These are phyloP conservation scores for Linanthus parryae DNA, from an alignment of 148 eudicot genomes.

Conservation along the genomic window DNA sequence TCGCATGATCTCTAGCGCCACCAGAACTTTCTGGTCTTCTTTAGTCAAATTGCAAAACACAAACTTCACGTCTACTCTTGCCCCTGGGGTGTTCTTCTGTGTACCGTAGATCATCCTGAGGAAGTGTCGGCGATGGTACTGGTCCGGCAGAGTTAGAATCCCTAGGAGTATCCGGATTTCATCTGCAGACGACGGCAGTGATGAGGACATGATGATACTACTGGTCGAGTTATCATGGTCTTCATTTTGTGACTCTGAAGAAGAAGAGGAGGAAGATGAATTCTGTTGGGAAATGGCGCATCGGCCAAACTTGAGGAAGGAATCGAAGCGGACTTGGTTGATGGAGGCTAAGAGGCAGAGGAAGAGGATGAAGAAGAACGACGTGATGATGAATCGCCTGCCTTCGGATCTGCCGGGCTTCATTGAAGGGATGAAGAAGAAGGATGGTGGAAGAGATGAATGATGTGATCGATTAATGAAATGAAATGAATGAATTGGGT, in stretches of 20 bases:
- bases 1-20: slow-evolving; percentile 83
- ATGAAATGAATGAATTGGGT: no score
- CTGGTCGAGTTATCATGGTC: no score
- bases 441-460: no score
- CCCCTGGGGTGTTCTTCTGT: slow-evolving; percentile 39
- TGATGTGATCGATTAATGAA: no score
- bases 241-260: slow-evolving; percentile 8
- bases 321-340: slow-evolving; percentile 47
- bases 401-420: slow-evolving; percentile 27
- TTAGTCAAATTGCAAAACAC: slow-evolving; percentile 87
- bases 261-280: background rate
- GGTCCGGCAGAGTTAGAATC: slow-evolving; percentile 75
- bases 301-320: slow-evolving; percentile 28
- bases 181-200: slow-evolving; percentile 10
- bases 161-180: slow-evolving; percentile 75
- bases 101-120: slow-evolving; percentile 77
- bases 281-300: slow-evolving; percentile 40
- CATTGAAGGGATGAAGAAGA: no score
- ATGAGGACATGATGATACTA: no score
- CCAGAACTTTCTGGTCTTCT: slow-evolving; percentile 70
- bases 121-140: slow-evolving; percentile 69
- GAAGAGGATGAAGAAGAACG: slow-evolving; percentile 54
- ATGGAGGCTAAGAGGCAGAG: slow-evolving; percentile 70
- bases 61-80: slow-evolving; percentile 64
- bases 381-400: slow-evolving; percentile 49